Evolutionary conservation across 768 basidiomycete genomes (phyloP).

Genomic region (Leccinellum rugosiceps): DNA sequence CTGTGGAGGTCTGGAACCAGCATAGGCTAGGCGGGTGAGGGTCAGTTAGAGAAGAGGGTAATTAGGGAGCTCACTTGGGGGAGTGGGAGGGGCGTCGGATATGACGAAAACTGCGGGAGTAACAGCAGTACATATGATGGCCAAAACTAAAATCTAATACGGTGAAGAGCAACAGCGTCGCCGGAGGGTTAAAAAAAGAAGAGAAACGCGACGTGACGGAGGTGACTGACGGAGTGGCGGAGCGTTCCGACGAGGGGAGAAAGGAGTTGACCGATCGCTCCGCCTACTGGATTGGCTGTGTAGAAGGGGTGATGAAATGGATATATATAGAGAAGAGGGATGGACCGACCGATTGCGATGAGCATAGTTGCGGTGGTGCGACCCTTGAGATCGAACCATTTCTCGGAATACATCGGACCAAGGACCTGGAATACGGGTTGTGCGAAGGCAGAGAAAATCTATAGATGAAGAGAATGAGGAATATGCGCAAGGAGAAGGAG

Average conservation of each 20-base stretch:
- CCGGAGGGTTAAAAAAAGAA: background rate
- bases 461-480: background rate
- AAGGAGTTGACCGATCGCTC: slow-evolving; percentile 69
- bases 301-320: background rate
- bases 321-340: background rate
- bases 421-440: slow-evolving; percentile 77
- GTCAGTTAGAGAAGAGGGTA: background rate
- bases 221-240: slow-evolving; percentile 55
- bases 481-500: background rate
- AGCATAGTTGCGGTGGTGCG: slow-evolving; percentile 78
- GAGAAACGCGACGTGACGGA: background rate
- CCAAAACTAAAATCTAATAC: slow-evolving; percentile 63
- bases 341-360: slow-evolving; percentile 41
- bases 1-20: slow-evolving; percentile 59
- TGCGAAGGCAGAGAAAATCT: slow-evolving; percentile 63
- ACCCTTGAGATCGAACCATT: slow-evolving; percentile 75
- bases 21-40: slow-evolving; percentile 46
- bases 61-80: slow-evolving; percentile 57
- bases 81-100: slow-evolving; percentile 60
- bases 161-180: background rate
- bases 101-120: slow-evolving; percentile 61
- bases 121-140: slow-evolving; percentile 63
- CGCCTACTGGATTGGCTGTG: slow-evolving; percentile 70
- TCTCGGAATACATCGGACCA: slow-evolving; percentile 78
- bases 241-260: slow-evolving; percentile 58